Evolutionary conservation across 139 green algal genomes (phyloP).

Genomic region (Auxenochlorella pyrenoidosa): DNA sequence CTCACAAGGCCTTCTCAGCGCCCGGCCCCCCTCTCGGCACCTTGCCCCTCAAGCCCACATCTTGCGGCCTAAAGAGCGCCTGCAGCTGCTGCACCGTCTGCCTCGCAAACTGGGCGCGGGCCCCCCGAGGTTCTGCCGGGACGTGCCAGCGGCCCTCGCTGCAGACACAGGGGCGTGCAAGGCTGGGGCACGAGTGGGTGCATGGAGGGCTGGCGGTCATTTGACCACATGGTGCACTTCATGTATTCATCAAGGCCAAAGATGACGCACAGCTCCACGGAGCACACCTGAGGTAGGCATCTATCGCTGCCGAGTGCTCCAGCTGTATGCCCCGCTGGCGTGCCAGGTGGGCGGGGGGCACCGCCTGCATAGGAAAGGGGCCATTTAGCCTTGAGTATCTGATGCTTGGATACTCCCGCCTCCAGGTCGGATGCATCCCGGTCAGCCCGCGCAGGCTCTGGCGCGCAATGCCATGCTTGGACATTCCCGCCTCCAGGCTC

Average conservation of each 20-base stretch:
- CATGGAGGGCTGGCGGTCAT: too few species aligned
- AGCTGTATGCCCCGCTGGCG: constrained; percentile 2
- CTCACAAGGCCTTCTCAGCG: too few species aligned
- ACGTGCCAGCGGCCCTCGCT: constrained; percentile 38
- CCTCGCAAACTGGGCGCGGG: neutral
- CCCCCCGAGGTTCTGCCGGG: neutral
- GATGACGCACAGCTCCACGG: neutral
- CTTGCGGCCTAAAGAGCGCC: neutral
- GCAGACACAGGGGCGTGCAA: neutral
- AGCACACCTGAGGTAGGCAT: constrained; percentile 21
- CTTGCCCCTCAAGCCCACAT: neutral
- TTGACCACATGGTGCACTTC: too few species aligned
- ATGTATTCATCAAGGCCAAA: too few species aligned
- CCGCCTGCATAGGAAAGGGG: neutral
- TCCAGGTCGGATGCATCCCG: too few species aligned
- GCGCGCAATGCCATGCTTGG: too few species aligned
- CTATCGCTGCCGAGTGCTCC: constrained; percentile 17
- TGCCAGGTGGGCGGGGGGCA: constrained; percentile 40
- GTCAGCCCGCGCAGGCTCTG: too few species aligned
- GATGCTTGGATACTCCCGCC: too few species aligned
- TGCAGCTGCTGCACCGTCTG: constrained; percentile 28
- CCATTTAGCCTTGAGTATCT: too few species aligned
- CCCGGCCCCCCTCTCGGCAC: too few species aligned
- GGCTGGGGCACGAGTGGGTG: too few species aligned
- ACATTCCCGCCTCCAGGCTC: too few species aligned